Base-by-base conservation (phyloP, 495 filamentous ascomycete species). In the Talaromyces proteolyticus region DNA sequence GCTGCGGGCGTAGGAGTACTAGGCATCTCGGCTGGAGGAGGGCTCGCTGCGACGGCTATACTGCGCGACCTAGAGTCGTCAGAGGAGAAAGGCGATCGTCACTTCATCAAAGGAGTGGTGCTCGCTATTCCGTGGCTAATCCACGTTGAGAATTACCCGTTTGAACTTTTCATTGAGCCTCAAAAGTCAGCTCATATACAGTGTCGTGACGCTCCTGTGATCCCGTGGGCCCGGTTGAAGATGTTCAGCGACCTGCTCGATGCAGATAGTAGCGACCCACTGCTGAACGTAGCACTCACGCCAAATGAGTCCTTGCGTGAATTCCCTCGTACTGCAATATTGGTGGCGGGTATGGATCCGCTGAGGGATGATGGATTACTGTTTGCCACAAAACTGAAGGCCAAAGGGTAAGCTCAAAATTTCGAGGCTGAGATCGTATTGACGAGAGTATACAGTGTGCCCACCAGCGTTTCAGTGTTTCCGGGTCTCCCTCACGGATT, bases 321-420 rank as follows among this genome's bases (percentile, higher is more conserved):
- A 20, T 43, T 50, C 2, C 56, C 49, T 19, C 49, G 41, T 16
- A 53, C 64, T 6, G 70, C 65, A 45, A 57, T 74, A 18, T 62
- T 67, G 53, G 51, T 71, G 7, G 61, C 57, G 40, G 70, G 70
- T 2, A 2, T 61, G 12, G 70, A 74, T 51, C 63, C 65, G 2
- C 50, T 70, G 7, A 53, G 70, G 4, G 70, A 74, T 43, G 69
- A 71, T 25, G 69, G 57, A 0, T 36, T 74, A 6, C 12, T 43
- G 14, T 43, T 43, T 17, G 42, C 42, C 4, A 47, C 44, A 34
- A 34, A 34, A 14, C 29, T 34, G 1, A 8, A 34, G 29, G 29
- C 29, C 14, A 8, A 10, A 10, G 29, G 29, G 29, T 34, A 34
- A 34, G 29, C 14, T 34, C 4, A 34, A 2, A 1, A 14, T 34